Conservation (phyloP, 2,329 filamentous ascomycete species). For the Chrysoporthe cubensis region DNA sequence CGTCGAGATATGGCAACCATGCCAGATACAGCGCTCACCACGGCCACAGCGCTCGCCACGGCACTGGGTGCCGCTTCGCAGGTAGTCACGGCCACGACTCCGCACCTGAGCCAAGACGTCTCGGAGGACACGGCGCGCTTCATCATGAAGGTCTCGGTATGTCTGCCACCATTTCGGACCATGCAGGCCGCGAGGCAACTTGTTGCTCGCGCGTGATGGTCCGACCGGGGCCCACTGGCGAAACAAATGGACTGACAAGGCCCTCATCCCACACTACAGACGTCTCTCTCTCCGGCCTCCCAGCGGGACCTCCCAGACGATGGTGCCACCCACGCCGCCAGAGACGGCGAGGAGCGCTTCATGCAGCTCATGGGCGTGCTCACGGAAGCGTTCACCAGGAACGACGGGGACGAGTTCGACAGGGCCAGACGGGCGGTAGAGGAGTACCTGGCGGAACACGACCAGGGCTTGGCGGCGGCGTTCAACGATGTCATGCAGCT, state of each 20-base stretch:
- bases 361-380: neutral
- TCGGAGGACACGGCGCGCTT: neutral
- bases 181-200: too few relatives aligned
- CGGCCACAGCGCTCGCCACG: neutral
- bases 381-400: neutral
- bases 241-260: neutral
- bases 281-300: neutral
- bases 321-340: neutral
- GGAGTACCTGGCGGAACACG: neutral
- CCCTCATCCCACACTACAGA: neutral
- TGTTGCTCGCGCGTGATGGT: too few relatives aligned
- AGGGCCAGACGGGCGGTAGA: neutral
- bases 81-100: neutral
- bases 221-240: too few relatives aligned
- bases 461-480: neutral
- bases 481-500: too few relatives aligned
- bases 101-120: neutral
- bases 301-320: neutral
- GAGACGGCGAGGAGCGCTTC: neutral
- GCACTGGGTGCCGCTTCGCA: neutral
- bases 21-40: neutral
- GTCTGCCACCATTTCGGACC: neutral
- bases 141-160: neutral
- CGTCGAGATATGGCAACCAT: neutral
- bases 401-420: neutral